Evolutionary conservation across 805 yeast species (phyloP).

Genomic region (Yarrowia sp.): DNA sequence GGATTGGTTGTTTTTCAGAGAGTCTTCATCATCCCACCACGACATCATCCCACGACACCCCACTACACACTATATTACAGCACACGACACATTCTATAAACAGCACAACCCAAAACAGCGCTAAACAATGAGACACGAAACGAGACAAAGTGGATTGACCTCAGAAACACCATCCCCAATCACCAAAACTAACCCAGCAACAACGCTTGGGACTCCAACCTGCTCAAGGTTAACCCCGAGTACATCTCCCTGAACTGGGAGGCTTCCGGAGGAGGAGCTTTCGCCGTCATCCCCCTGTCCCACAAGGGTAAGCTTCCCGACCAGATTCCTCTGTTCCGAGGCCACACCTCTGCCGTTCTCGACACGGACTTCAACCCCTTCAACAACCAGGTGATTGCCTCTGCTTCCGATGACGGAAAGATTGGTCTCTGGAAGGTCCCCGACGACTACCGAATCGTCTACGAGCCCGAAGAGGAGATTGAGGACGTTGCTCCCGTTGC

Average conservation of each 20-base stretch:
- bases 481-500: constrained; percentile 71
- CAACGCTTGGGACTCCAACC: constrained; percentile 95
- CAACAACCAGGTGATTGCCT: constrained; percentile 67
- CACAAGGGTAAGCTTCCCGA: constrained; percentile 95
- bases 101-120: constrained; percentile 2
- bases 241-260: constrained; percentile 88
- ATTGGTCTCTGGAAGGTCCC: constrained; percentile 89
- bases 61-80: neutral
- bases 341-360: constrained; percentile 91
- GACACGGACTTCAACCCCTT: constrained; percentile 97
- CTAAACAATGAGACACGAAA: neutral
- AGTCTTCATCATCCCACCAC: too few relatives aligned
- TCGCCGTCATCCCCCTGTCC: constrained; percentile 82
- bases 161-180: constrained; percentile 36
- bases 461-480: constrained; percentile 50
- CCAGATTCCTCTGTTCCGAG: constrained; percentile 87
- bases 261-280: constrained; percentile 96
- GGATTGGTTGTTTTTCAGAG: neutral
- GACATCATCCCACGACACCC: neutral
- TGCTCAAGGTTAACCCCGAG: constrained; percentile 82
- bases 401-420: constrained; percentile 80
- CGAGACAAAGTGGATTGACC: neutral
- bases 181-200: constrained; percentile 52
- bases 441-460: constrained; percentile 58
- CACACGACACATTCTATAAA: neutral